phyloP scores from a whole-genome alignment of 2,329 filamentous ascomycete species.

The Colletotrichum salicis region DNA sequence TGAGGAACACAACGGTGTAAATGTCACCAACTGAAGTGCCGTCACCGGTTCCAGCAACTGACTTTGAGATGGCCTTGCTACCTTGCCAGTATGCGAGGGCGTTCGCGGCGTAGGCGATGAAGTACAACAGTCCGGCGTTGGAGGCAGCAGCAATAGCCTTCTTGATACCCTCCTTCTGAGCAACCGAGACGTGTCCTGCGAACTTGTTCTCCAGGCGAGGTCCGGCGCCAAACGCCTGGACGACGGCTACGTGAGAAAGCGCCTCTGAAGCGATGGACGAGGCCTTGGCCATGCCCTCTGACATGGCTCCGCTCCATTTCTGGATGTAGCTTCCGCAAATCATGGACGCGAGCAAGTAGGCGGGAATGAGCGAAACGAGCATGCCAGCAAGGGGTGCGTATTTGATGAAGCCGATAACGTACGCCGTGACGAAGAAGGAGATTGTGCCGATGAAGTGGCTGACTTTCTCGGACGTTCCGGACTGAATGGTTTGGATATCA shows the following conservation, averaged over 20 bases:
- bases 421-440: slow-evolving; percentile 71
- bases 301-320: slow-evolving; percentile 56
- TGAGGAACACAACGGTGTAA: slow-evolving; percentile 73
- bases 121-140: slow-evolving; percentile 72
- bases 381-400: slow-evolving; percentile 67
- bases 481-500: slow-evolving; percentile 69
- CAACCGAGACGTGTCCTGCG: slow-evolving; percentile 59
- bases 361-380: slow-evolving; percentile 65
- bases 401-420: slow-evolving; percentile 70
- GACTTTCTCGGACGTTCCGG: slow-evolving; percentile 72
- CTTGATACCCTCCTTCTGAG: slow-evolving; percentile 64
- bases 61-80: slow-evolving; percentile 59
- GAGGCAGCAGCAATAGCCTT: slow-evolving; percentile 67
- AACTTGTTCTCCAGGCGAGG: slow-evolving; percentile 65
- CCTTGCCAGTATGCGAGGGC: slow-evolving; percentile 77
- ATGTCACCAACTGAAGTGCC: slow-evolving; percentile 57
- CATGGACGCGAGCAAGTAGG: slow-evolving; percentile 64
- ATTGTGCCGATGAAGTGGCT: slow-evolving; percentile 66
- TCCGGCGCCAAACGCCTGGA: slow-evolving; percentile 66
- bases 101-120: slow-evolving; percentile 75
- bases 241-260: slow-evolving; percentile 62
- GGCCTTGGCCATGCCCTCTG: slow-evolving; percentile 58
- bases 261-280: slow-evolving; percentile 66
- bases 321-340: slow-evolving; percentile 61
- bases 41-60: slow-evolving; percentile 46